Percentiles rank a stretch among this genome's conserved stretches.
Evolutionary conservation across 2,329 filamentous ascomycete genomes (phyloP).

Genomic region (Hortaea werneckii): DNA sequence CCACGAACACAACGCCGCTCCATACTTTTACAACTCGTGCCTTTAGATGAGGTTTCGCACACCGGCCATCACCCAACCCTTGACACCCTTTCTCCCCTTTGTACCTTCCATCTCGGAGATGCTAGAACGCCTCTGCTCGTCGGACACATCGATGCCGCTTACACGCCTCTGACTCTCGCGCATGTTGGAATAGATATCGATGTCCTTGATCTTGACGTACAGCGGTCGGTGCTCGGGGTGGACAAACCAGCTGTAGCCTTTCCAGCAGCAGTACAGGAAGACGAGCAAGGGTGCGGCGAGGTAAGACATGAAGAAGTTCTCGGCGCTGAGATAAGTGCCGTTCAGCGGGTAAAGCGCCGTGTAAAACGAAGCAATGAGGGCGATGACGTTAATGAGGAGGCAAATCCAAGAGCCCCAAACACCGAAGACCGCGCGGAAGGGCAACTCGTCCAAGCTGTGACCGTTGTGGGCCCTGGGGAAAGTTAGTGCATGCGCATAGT

Average conservation of each 20-base stretch:
- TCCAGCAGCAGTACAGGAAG: constrained; percentile 23
- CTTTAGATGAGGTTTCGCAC: no score
- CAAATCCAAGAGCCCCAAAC: constrained; percentile 54
- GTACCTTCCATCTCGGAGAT: no score
- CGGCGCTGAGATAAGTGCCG: constrained; percentile 10
- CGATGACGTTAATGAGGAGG: constrained; percentile 48
- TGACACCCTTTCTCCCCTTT: no score
- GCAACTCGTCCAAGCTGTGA: constrained; percentile 54
- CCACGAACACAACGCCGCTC: no score
- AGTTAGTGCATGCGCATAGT: no score
- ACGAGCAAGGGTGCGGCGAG: constrained; percentile 26
- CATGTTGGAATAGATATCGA: constrained; percentile 12
- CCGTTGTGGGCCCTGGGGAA: no score
- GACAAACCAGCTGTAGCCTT: constrained; percentile 12
- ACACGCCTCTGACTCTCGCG: no score
- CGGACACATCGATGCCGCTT: no score
- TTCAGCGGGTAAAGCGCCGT: constrained; percentile 64
- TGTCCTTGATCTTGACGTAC: constrained; percentile 6
- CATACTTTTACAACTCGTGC: no score
- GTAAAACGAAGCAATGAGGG: constrained; percentile 69
- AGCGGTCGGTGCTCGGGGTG: no score
- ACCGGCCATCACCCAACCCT: no score
- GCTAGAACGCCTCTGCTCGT: no score
- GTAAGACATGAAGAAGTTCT: constrained; percentile 21
- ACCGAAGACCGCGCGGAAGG: constrained; percentile 48